Percentiles rank a stretch among this genome's conserved stretches.
Evolutionary conservation across 345 rosid genomes (phyloP).

Genomic region (Boechera divaricarpa): DNA sequence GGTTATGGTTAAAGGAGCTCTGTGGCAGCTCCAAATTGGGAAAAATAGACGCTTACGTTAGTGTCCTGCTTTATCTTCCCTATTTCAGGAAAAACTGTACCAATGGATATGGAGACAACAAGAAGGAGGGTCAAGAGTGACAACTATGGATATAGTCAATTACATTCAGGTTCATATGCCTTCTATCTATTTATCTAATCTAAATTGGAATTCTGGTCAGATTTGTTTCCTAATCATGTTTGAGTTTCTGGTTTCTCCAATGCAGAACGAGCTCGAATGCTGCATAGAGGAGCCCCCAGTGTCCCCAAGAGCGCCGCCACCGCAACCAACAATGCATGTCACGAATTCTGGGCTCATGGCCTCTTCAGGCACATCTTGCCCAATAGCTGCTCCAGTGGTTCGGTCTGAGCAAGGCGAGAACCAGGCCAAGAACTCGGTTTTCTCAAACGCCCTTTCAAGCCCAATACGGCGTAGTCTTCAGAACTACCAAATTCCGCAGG

Average conservation of each 20-base stretch:
- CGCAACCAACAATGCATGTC: conserved; percentile 56
- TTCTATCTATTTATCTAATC: not conserved
- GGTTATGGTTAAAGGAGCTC: conserved; percentile 5
- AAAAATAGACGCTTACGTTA: not conserved
- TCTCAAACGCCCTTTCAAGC: conserved; percentile 87
- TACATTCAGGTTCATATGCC: conserved; percentile 71
- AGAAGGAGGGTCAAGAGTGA: conserved; percentile 80
- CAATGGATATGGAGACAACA: conserved; percentile 90
- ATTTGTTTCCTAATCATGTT: conserved; percentile 26
- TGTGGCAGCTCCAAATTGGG: not conserved
- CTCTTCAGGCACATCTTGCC: conserved; percentile 67
- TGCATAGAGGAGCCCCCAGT: conserved; percentile 59
- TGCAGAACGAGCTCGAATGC: conserved; percentile 64
- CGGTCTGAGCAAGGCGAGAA: conserved; percentile 71
- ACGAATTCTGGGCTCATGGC: conserved; percentile 51
- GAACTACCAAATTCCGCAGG: conserved; percentile 70
- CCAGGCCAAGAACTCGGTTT: conserved; percentile 74
- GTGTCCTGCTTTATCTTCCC: not conserved
- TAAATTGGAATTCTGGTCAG: not conserved
- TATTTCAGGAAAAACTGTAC: conserved; percentile 76
- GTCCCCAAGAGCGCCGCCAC: conserved; percentile 64
- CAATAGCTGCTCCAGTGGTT: conserved; percentile 51
- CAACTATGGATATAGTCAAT: conserved; percentile 65
- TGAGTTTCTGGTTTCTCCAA: conserved; percentile 14
- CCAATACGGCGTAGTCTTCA: conserved; percentile 76